Conservation (phyloP, 2,329 filamentous ascomycete species). For the Whalleya microplaca region DNA sequence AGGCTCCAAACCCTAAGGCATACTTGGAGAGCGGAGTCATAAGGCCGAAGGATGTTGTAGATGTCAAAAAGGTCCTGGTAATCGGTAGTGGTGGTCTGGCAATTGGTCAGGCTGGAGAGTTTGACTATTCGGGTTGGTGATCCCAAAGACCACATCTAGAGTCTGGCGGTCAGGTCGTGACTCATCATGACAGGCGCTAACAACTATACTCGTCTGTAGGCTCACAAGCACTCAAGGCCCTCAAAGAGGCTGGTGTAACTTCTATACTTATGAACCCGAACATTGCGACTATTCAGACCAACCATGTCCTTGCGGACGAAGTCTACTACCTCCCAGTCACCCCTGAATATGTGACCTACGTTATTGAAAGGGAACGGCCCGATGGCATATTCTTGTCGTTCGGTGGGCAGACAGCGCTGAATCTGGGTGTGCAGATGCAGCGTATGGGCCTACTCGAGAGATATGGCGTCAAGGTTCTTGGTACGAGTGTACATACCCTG, state of each 20-base stretch:
- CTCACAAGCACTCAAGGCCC: conserved; percentile 92
- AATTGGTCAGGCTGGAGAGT: conserved; percentile 97
- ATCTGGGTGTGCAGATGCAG: conserved; percentile 97
- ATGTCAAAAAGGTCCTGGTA: conserved; percentile 96
- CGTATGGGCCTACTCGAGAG: conserved; percentile 93
- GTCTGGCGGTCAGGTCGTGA: conserved; percentile 27
- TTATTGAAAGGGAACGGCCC: conserved; percentile 93
- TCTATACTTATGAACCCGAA: conserved; percentile 97
- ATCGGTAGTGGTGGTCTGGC: conserved; percentile 94
- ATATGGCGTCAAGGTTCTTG: conserved; percentile 93
- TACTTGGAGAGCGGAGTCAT: conserved; percentile 89
- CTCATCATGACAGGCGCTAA: conserved; percentile 30
- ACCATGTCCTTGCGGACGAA: conserved; percentile 93
- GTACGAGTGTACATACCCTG: conserved; percentile 91
- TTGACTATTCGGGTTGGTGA: conserved; percentile 91
- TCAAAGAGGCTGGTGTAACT: conserved; percentile 90
- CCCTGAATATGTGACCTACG: conserved; percentile 94
- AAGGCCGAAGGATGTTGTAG: conserved; percentile 75
- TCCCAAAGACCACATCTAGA: conserved; percentile 8
- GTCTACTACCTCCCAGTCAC: conserved; percentile 98
- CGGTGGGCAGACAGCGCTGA: conserved; percentile 95
- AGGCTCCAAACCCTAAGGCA: conserved; percentile 79
- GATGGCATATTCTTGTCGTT: conserved; percentile 98
- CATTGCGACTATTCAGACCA: conserved; percentile 97
- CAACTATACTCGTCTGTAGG: conserved; percentile 54